Conservation (phyloP, 202 grass and related monocot species). For the Zoysia matrella region DNA sequence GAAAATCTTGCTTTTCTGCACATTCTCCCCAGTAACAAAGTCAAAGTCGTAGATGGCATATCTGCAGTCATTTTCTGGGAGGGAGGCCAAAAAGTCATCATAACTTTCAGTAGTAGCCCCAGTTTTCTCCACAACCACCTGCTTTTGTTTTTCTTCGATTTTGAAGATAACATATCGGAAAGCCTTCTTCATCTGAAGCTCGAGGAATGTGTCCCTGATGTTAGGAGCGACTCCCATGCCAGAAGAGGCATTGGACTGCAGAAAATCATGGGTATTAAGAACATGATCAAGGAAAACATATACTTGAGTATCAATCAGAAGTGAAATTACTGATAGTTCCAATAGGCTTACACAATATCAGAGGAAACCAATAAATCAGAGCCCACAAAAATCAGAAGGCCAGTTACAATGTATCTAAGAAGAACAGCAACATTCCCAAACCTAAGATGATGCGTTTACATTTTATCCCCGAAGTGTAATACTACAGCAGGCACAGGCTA, state of each 20-base stretch:
- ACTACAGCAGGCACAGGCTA: background rate
- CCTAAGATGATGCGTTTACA: background rate
- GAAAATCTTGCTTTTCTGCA: no score
- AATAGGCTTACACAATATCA: background rate
- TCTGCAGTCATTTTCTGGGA: no score
- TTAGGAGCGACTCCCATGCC: slow-evolving; percentile 33
- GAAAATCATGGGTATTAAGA: slow-evolving; percentile 16
- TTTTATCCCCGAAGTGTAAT: background rate
- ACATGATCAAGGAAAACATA: background rate
- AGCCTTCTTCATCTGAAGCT: no score
- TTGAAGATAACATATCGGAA: no score
- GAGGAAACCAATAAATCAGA: slow-evolving; percentile 10
- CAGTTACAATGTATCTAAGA: background rate
- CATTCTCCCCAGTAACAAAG: no score
- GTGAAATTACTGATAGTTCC: background rate
- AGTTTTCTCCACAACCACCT: no score
- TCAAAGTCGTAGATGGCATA: no score
- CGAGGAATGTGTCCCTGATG: no score
- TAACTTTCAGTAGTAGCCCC: no score
- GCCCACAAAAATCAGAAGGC: background rate
- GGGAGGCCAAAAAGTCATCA: no score
- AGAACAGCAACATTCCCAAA: background rate
- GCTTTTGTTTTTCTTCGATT: no score
- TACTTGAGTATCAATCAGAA: background rate
- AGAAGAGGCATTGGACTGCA: slow-evolving; percentile 90